Conservation (phyloP, 208 protist genomes). For the Leishmania aethiopica region DNA sequence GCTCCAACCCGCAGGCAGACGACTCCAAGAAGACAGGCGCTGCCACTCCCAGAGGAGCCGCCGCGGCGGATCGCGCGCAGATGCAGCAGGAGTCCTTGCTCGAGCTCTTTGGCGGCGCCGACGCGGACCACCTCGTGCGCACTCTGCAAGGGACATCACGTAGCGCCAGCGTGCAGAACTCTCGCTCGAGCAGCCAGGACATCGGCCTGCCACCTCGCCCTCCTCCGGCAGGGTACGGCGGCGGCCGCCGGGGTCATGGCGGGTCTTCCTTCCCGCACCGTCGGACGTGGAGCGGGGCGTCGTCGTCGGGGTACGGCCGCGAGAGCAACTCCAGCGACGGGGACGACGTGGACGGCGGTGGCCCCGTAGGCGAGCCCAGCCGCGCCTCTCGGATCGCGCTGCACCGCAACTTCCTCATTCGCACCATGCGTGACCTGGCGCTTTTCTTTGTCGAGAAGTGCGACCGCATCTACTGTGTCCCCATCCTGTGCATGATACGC, state of each 20-base stretch:
- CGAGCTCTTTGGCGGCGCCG: conserved; percentile 77
- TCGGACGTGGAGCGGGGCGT: conserved; percentile 25
- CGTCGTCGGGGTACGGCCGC: conserved; percentile 15
- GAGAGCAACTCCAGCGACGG: conserved; percentile 19
- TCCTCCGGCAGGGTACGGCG: conserved; percentile 19
- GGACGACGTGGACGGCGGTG: conserved; percentile 24
- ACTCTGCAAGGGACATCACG: conserved; percentile 26
- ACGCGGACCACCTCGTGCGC: conserved; percentile 21
- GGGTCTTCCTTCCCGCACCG: conserved; percentile 24
- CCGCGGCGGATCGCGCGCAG: conserved; percentile 19
- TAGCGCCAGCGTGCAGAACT: conserved; percentile 18
- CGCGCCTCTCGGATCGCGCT: conserved; percentile 13
- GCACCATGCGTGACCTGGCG: conserved; percentile 50
- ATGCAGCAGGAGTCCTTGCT: conserved; percentile 65
- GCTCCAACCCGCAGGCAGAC: background rate
- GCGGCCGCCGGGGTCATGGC: background rate
- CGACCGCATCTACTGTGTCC: conserved; percentile 82
- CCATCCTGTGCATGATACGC: conserved; percentile 76
- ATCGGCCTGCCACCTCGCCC: conserved; percentile 32
- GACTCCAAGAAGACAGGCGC: background rate
- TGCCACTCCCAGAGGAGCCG: background rate
- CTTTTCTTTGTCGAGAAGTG: conserved; percentile 74
- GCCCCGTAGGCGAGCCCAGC: conserved; percentile 12
- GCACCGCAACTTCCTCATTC: conserved; percentile 52
- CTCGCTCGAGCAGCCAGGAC: conserved; percentile 35